Evolutionary conservation across 2,329 filamentous ascomycete genomes (phyloP).

Genomic region (Cryphonectria japonica): DNA sequence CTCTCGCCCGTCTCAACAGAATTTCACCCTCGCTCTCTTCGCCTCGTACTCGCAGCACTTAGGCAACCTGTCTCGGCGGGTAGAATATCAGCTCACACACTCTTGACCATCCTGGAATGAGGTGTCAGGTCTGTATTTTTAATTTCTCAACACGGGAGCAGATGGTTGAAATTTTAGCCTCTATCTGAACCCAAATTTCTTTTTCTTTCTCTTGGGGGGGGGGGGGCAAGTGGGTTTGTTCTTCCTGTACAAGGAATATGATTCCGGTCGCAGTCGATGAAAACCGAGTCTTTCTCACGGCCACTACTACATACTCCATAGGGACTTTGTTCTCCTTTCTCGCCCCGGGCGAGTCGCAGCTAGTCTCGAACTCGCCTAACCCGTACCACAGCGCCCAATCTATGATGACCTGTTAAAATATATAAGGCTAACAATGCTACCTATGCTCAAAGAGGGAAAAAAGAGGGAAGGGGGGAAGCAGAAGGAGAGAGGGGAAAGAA

Average conservation of each 20-base stretch:
- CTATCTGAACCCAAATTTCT: background rate
- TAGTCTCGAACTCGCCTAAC: slow-evolving; percentile 15
- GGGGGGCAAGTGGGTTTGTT: background rate
- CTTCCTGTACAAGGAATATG: background rate
- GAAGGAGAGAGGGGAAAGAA: no score
- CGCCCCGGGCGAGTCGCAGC: slow-evolving; percentile 15
- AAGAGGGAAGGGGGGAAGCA: background rate
- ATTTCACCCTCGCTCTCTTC: slow-evolving; percentile 5
- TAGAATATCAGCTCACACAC: background rate
- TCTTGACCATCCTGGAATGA: background rate
- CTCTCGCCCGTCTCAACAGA: slow-evolving; percentile 12
- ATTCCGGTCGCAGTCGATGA: background rate
- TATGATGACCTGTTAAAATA: slow-evolving; percentile 5
- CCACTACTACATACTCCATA: background rate
- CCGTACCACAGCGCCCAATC: background rate
- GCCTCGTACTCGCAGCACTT: background rate
- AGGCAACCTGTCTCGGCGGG: background rate
- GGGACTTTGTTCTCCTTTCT: background rate
- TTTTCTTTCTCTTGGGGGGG: background rate
- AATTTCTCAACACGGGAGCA: background rate
- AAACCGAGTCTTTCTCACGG: background rate
- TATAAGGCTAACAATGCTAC: background rate
- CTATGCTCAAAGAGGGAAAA: background rate
- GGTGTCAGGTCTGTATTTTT: background rate
- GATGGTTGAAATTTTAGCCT: slow-evolving; percentile 23